Conservation (phyloP, 139 green algal species). For the Chlorella sp. region DNA sequence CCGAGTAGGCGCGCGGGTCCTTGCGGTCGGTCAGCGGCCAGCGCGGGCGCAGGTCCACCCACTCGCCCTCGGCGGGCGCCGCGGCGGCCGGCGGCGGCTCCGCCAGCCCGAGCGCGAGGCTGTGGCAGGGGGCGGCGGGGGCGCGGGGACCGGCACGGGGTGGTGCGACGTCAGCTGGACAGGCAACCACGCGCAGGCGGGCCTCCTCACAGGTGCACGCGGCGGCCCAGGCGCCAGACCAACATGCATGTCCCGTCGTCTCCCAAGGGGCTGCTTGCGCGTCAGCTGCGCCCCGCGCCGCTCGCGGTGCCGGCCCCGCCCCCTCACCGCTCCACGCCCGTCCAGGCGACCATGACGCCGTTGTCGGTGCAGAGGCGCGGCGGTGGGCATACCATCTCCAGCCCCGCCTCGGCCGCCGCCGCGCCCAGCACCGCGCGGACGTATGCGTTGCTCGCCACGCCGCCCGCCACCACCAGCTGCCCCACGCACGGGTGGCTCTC, state of each 20-base stretch:
- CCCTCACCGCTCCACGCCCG: constrained; percentile 80
- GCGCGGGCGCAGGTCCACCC: constrained; percentile 83
- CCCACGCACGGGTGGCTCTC: constrained; percentile 49
- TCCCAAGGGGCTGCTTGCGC: too few relatives aligned
- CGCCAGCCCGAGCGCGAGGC: constrained; percentile 47
- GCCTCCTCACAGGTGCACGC: too few relatives aligned
- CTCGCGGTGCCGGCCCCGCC: not conserved
- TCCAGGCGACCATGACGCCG: constrained; percentile 98
- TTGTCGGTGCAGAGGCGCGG: constrained; percentile 96
- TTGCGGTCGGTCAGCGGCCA: constrained; percentile 82
- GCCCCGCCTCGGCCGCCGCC: constrained; percentile 51
- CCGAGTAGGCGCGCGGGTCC: constrained; percentile 32
- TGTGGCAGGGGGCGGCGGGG: constrained; percentile 23
- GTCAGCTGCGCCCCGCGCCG: too few relatives aligned
- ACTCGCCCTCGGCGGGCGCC: constrained; percentile 36
- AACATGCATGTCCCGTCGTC: too few relatives aligned
- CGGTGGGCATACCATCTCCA: constrained; percentile 80
- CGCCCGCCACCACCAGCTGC: constrained; percentile 91
- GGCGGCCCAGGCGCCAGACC: too few relatives aligned
- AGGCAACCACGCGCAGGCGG: too few relatives aligned
- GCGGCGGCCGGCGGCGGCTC: constrained; percentile 29
- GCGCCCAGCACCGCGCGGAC: constrained; percentile 61
- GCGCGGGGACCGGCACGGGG: too few relatives aligned
- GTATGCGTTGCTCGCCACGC: constrained; percentile 88
- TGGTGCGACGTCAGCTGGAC: too few relatives aligned